Evolutionary conservation across 345 rosid species (phyloP), one percentile per base, ranked within the genome.

Genomic region (Citropsis articulata): DNA sequence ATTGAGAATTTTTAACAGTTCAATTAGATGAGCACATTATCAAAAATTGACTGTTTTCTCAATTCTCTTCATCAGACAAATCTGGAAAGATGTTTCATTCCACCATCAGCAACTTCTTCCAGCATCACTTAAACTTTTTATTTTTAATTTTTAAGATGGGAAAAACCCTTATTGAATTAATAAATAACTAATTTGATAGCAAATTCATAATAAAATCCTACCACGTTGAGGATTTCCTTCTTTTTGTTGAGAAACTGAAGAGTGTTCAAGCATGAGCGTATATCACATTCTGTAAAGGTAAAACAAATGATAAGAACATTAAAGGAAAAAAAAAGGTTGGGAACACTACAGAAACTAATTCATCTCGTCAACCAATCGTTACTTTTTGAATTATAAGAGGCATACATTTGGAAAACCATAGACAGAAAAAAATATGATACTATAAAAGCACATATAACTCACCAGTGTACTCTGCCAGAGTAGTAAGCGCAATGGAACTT

Each of bases 161-260:
- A 4, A 56, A 73, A 77, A 35, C 33, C 45, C 56, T 74, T 21
- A n/a, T 31, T 31, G 40, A 27, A 75, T 40, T 59, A 12, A 63
- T 62, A 40, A 24, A 67, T 27, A 30, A 9, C 19, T 16, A 36
- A 45, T 50, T 75, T 24, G 35, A 59, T 6, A 60, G 50, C 50
- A 45, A 45, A 21, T 56, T 83, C 56, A 74, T 28, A 72, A 22
- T 35, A 45, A 74, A 57, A 72, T 77, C 61, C 90, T 82, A 95
- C 99, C 98, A 81, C 89, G 75, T 89, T 92, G 79, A 95, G 94
- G 48, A 86, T 75, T 85, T 95, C 91, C 79, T 89, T 88, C 91
- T 89, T 95, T 86, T 88, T 92, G 87, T 94, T 85, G 83, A 95
- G 98, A 88, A 95, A 95, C 85, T 95, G 99, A 76, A 95, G 95